Conservation (phyloP, 192 early-diverging fungal genomes). For the Coemansia sp. region DNA sequence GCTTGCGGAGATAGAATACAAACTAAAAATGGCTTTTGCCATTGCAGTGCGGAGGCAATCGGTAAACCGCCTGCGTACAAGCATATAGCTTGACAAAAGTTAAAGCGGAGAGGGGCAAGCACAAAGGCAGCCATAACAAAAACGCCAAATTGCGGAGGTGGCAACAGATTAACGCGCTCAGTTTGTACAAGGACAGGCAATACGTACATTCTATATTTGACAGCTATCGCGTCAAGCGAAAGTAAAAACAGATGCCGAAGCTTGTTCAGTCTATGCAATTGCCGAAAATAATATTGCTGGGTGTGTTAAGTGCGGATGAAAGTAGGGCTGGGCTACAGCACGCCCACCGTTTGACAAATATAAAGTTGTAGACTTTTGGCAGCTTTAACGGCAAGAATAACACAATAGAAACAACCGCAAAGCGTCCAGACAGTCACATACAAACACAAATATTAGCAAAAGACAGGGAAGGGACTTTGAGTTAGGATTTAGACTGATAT, state of each 20-base stretch:
- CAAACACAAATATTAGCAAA: background rate
- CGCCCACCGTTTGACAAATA: background rate
- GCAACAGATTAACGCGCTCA: background rate
- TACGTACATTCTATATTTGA: background rate
- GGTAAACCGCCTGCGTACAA: background rate
- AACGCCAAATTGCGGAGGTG: background rate
- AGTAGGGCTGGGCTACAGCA: background rate
- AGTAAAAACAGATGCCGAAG: background rate
- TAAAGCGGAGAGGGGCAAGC: background rate
- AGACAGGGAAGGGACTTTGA: background rate
- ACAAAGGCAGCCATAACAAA: background rate
- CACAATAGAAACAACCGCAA: background rate
- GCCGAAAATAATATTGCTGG: background rate
- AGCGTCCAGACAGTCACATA: background rate
- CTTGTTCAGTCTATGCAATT: background rate
- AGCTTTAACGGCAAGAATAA: background rate
- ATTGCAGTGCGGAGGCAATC: background rate
- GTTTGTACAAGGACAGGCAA: background rate
- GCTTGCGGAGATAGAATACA: constrained; percentile 1
- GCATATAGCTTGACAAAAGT: background rate
- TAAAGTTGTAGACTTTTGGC: background rate
- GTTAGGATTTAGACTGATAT: background rate
- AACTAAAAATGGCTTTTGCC: background rate
- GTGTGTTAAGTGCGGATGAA: background rate
- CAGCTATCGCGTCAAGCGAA: background rate